These are phyloP conservation scores for Spiraea crenata DNA, from an alignment of 331 rosid species.

Conservation along the genomic window DNA sequence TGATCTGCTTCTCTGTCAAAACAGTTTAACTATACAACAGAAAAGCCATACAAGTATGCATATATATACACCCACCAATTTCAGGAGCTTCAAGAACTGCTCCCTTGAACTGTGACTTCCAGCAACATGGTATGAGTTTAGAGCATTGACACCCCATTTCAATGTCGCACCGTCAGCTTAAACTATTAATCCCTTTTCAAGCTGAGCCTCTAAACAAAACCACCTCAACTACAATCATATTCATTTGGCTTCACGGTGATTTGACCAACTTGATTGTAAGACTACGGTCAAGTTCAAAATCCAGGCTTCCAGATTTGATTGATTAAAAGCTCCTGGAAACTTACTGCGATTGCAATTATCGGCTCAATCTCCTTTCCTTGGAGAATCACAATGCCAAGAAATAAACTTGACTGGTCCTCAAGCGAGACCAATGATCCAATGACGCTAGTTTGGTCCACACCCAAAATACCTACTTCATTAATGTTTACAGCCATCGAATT, in stretches of 20 bases:
- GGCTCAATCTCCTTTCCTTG: conserved; percentile 4
- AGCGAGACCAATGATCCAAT: conserved; percentile 16
- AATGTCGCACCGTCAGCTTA: conserved; percentile 26
- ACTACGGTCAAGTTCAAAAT: no score
- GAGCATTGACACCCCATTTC: conserved; percentile 77
- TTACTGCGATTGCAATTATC: not conserved
- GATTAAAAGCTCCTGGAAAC: conserved; percentile 22
- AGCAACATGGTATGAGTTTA: conserved; percentile 59
- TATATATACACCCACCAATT: conserved; percentile 43
- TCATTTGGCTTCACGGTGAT: conserved; percentile 28
- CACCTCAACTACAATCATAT: conserved; percentile 21
- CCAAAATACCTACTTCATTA: not conserved
- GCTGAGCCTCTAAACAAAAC: conserved; percentile 20
- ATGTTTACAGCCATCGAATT: not conserved
- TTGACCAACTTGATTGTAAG: conserved; percentile 19
- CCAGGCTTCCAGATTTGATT: not conserved
- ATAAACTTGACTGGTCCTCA: not conserved
- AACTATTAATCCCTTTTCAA: conserved; percentile 27
- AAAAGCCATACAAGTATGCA: not conserved
- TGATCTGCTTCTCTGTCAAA: conserved; percentile 13
- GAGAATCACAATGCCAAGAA: conserved; percentile 25
- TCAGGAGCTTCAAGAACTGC: conserved; percentile 69
- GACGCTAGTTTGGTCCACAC: conserved; percentile 9
- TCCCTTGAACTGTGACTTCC: conserved; percentile 75
- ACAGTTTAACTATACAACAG: not conserved